phyloP scores from a whole-genome alignment of 306 rosid genomes.

The Fagus sylvatica region DNA sequence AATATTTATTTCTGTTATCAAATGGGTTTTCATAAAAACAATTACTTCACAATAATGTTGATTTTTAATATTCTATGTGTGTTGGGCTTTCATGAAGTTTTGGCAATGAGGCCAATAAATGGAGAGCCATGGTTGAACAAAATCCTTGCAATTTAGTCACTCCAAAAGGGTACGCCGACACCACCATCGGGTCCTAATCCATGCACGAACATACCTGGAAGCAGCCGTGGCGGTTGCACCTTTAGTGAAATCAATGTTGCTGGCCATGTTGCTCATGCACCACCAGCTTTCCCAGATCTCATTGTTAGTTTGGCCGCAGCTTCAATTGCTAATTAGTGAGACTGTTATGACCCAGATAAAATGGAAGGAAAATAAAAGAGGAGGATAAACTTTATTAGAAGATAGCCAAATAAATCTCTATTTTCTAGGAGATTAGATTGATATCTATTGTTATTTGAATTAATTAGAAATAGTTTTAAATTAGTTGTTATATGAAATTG shows the following conservation, averaged over 20 bases:
- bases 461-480: too few relatives aligned
- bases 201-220: slow-evolving; percentile 31
- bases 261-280: neutral
- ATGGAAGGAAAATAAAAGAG: too few relatives aligned
- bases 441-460: too few relatives aligned
- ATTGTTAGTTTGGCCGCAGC: slow-evolving; percentile 14
- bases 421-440: too few relatives aligned
- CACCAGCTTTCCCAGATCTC: slow-evolving; percentile 14
- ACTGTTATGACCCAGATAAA: too few relatives aligned
- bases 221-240: slow-evolving; percentile 21
- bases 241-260: neutral
- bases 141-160: slow-evolving; percentile 9
- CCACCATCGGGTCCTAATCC: slow-evolving; percentile 8
- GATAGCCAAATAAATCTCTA: too few relatives aligned
- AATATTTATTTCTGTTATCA: too few relatives aligned
- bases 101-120: slow-evolving; percentile 25
- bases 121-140: slow-evolving; percentile 29
- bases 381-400: too few relatives aligned
- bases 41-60: slow-evolving; percentile 16
- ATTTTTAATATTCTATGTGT: neutral
- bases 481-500: too few relatives aligned
- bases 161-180: slow-evolving; percentile 41
- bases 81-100: neutral
- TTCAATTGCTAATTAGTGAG: neutral
- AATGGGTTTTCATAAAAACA: slow-evolving; percentile 10